phyloP scores from a whole-genome alignment of 352 stramenopile genomes.

The Poterioochromonas sp. region DNA sequence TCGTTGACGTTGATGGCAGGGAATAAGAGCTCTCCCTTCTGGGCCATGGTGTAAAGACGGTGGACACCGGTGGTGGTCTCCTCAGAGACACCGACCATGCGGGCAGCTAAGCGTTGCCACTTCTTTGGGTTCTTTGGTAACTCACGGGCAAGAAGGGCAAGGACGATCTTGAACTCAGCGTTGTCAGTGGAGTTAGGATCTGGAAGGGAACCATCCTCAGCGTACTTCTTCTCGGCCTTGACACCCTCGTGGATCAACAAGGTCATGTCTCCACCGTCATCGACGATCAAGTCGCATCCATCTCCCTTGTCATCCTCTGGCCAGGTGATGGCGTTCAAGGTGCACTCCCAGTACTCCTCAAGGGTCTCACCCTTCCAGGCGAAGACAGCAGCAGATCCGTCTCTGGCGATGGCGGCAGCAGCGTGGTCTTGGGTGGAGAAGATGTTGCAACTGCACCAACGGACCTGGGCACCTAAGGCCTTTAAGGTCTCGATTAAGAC shows the following conservation, averaged over 20 bases:
- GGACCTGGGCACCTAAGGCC: constrained; percentile 85
- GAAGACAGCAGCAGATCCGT: constrained; percentile 88
- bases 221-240: constrained; percentile 89
- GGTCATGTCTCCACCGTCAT: constrained; percentile 97
- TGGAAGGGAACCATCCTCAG: constrained; percentile 80
- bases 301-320: constrained; percentile 89
- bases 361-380: constrained; percentile 97
- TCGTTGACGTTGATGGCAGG: constrained; percentile 98
- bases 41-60: constrained; percentile 96
- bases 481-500: constrained; percentile 97
- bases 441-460: constrained; percentile 99
- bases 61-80: constrained; percentile 97
- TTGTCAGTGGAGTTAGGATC: constrained; percentile 88
- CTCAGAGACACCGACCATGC: constrained; percentile 92
- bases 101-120: constrained; percentile 87
- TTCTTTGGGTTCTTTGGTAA: constrained; percentile 86
- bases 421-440: constrained; percentile 98
- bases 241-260: constrained; percentile 96
- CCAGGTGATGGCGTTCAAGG: constrained; percentile 92
- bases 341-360: constrained; percentile 98
- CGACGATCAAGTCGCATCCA: constrained; percentile 93
- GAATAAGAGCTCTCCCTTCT: constrained; percentile 86
- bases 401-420: constrained; percentile 87
- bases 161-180: constrained; percentile 95
- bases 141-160: constrained; percentile 88